These are phyloP conservation scores for Saccharum hybrid DNA, from an alignment of 202 grass and related monocot species.

Conservation along the genomic window DNA sequence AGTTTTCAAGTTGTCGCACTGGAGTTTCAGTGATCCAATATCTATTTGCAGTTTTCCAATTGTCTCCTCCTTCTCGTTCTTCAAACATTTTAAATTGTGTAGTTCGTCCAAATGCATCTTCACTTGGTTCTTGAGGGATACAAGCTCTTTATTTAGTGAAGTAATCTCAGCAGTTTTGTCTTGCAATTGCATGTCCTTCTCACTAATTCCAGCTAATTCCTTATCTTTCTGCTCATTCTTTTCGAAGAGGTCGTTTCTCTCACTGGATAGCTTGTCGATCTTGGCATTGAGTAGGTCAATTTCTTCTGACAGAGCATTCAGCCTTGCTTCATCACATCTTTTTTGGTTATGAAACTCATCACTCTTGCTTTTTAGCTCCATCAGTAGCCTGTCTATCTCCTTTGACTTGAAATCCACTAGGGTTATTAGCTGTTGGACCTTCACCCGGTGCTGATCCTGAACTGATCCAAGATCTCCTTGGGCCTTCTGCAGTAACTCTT, in stretches of 20 bases:
- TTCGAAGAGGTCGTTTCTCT: slow-evolving; percentile 59
- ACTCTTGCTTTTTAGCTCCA: slow-evolving; percentile 68
- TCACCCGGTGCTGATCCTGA: slow-evolving; percentile 60
- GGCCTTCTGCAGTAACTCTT: slow-evolving; percentile 64
- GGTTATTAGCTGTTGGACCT: slow-evolving; percentile 72
- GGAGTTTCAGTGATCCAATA: slow-evolving; percentile 56
- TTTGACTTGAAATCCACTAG: slow-evolving; percentile 89
- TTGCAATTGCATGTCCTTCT: slow-evolving; percentile 60
- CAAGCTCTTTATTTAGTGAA: slow-evolving; percentile 59
- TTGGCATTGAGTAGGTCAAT: slow-evolving; percentile 52
- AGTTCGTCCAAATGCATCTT: slow-evolving; percentile 58
- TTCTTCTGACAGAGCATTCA: slow-evolving; percentile 69
- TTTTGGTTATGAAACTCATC: slow-evolving; percentile 70
- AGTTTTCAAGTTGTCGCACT: slow-evolving; percentile 57
- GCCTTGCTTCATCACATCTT: slow-evolving; percentile 56
- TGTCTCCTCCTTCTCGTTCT: slow-evolving; percentile 61
- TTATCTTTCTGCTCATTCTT: slow-evolving; percentile 61
- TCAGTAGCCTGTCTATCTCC: slow-evolving; percentile 65
- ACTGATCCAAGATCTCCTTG: slow-evolving; percentile 63
- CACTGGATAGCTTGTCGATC: slow-evolving; percentile 60
- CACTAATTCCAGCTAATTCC: slow-evolving; percentile 54
- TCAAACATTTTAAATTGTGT: slow-evolving; percentile 49
- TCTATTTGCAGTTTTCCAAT: slow-evolving; percentile 60
- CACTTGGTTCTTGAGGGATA: slow-evolving; percentile 58
- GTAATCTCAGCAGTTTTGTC: slow-evolving; percentile 62